Conservation (phyloP, 1,284 basidiomycete species). For the Ceratobasidium sp. region DNA sequence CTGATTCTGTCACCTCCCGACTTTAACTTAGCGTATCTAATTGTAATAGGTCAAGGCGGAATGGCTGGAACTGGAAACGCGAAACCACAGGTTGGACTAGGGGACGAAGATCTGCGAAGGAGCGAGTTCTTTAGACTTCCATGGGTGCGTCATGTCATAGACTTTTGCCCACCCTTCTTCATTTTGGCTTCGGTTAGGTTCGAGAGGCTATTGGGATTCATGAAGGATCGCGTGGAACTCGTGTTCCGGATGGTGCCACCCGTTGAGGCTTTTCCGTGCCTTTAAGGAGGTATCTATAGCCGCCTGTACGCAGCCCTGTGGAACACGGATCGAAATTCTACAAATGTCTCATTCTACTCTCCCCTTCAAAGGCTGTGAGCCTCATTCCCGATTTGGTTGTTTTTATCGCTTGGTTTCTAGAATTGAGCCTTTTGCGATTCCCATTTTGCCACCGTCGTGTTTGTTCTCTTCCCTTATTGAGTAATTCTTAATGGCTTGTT, state of each 20-base stretch:
- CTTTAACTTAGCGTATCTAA: neutral
- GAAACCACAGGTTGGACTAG: conserved; percentile 53
- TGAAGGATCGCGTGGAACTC: conserved; percentile 66
- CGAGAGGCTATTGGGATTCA: conserved; percentile 74
- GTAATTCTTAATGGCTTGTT: too few species aligned
- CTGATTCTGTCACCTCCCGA: neutral
- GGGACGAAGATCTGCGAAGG: conserved; percentile 85
- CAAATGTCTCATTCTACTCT: neutral
- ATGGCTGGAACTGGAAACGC: conserved; percentile 65
- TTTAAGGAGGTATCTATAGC: too few species aligned
- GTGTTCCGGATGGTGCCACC: conserved; percentile 17
- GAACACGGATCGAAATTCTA: too few species aligned
- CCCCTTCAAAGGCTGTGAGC: neutral
- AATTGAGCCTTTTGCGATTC: neutral
- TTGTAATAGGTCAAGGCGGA: conserved; percentile 53
- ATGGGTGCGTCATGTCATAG: conserved; percentile 71
- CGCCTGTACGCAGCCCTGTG: too few species aligned
- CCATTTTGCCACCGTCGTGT: neutral
- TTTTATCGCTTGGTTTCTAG: neutral
- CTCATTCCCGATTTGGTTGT: neutral
- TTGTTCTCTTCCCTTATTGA: too few species aligned
- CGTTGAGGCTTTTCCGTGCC: neutral
- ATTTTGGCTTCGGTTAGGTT: conserved; percentile 55
- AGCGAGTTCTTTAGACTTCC: conserved; percentile 91
- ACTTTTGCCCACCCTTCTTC: too few species aligned